These are phyloP conservation scores for Lippia alba DNA, from an alignment of 305 asterid species.

Conservation along the genomic window DNA sequence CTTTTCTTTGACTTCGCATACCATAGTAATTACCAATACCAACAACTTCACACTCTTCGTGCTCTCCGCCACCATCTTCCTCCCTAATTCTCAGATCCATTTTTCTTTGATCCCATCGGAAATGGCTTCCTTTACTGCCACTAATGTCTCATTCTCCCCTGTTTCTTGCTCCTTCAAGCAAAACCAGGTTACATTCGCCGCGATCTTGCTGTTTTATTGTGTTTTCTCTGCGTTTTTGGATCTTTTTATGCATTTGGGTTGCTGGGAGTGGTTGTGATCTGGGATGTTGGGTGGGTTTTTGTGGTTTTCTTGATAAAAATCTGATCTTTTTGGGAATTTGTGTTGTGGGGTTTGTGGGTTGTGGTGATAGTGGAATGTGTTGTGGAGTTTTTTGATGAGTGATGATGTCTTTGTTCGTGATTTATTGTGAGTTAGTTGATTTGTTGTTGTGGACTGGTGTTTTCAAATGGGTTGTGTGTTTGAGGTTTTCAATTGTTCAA, in stretches of 20 bases:
- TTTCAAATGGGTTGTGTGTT: neutral
- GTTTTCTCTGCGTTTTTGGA: neutral
- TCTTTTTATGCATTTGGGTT: conserved; percentile 17
- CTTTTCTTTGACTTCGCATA: conserved; percentile 11
- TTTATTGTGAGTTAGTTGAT: neutral
- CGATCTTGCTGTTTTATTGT: conserved; percentile 22
- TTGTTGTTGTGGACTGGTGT: neutral
- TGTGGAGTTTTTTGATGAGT: neutral
- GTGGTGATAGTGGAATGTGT: neutral
- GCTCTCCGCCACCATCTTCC: conserved; percentile 63
- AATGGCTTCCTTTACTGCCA: conserved; percentile 79
- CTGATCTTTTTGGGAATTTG: neutral
- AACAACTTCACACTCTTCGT: conserved; percentile 60
- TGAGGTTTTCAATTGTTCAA: conserved; percentile 3
- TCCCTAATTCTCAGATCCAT: conserved; percentile 47
- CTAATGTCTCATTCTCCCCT: conserved; percentile 51
- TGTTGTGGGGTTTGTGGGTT: neutral
- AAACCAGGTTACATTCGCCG: conserved; percentile 60
- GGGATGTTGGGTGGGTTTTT: neutral
- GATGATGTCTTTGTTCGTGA: conserved; percentile 4
- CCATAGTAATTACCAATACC: conserved; percentile 8
- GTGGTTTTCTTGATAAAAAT: conserved; percentile 1
- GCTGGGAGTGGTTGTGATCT: conserved; percentile 31
- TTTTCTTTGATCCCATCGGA: conserved; percentile 29
- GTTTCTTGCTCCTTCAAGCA: conserved; percentile 63